Evolutionary conservation across 257 asterid genomes (phyloP).

Genomic region (Asclepias syriaca): DNA sequence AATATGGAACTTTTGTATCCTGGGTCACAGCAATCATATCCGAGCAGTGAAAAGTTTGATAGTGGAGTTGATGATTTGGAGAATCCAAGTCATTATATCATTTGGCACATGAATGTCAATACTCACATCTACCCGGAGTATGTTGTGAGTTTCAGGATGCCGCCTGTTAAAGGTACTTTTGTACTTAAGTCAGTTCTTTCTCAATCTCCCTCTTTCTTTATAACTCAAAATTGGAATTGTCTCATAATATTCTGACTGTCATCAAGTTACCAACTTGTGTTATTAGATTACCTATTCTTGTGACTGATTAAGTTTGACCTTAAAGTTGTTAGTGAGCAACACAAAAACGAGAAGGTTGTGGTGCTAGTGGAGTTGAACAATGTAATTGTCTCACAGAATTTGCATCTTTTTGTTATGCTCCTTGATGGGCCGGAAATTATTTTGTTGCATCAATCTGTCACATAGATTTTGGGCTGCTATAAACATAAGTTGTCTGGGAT

Average conservation of each 20-base stretch:
- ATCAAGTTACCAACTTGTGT: neutral
- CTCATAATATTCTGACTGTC: neutral
- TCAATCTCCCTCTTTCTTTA: neutral
- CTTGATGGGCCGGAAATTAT: neutral
- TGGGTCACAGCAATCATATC: constrained; percentile 24
- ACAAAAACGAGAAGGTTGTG: neutral
- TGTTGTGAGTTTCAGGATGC: constrained; percentile 24
- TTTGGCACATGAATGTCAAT: constrained; percentile 23
- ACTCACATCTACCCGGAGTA: constrained; percentile 27
- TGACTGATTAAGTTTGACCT: neutral
- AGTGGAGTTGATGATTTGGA: constrained; percentile 26
- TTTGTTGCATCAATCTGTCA: neutral
- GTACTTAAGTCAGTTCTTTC: neutral
- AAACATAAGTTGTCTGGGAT: neutral
- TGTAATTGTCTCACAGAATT: neutral
- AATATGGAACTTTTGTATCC: constrained; percentile 19
- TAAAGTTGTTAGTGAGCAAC: neutral
- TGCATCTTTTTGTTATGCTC: neutral
- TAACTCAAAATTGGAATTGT: neutral
- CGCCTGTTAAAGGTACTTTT: constrained; percentile 8
- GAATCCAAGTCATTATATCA: constrained; percentile 23
- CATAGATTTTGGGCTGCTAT: neutral
- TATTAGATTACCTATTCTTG: neutral
- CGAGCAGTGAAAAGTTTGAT: constrained; percentile 24
- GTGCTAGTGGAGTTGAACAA: neutral